These are phyloP conservation scores for Xerocomellus amylosporus DNA, from an alignment of 768 basidiomycete species.

Conservation along the genomic window DNA sequence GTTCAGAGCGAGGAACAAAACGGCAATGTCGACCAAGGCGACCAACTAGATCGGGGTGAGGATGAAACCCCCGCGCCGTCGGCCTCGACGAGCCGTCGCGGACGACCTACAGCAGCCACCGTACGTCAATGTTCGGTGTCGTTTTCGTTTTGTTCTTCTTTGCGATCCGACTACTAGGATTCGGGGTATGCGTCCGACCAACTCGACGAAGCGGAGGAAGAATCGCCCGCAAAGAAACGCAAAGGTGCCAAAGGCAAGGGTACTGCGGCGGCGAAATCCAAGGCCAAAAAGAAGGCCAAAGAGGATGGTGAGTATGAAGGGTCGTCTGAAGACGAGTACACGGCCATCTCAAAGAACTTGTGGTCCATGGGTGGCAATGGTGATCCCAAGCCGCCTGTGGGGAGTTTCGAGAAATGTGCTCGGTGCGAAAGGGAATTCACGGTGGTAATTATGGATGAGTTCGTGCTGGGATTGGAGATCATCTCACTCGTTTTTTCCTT, in stretches of 20 bases:
- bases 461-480: neutral
- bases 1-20: slow-evolving; percentile 10
- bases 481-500: neutral
- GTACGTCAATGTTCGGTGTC: slow-evolving; percentile 1
- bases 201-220: slow-evolving; percentile 57
- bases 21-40: slow-evolving; percentile 7
- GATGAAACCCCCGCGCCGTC: neutral
- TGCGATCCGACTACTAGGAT: slow-evolving; percentile 5
- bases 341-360: slow-evolving; percentile 54
- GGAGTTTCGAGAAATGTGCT: slow-evolving; percentile 78
- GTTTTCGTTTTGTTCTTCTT: neutral
- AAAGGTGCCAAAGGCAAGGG: slow-evolving; percentile 47
- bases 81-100: slow-evolving; percentile 14
- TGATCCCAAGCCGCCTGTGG: slow-evolving; percentile 59
- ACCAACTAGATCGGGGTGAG: slow-evolving; percentile 13
- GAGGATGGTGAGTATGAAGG: slow-evolving; percentile 48
- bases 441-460: slow-evolving; percentile 55
- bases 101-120: slow-evolving; percentile 10
- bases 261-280: slow-evolving; percentile 38
- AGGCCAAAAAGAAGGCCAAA: slow-evolving; percentile 41
- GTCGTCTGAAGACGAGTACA: slow-evolving; percentile 66
- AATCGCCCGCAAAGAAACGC: slow-evolving; percentile 51
- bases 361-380: slow-evolving; percentile 33
- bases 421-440: slow-evolving; percentile 83
- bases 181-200: slow-evolving; percentile 70